Percentiles rank a stretch among this genome's conserved stretches.
Evolutionary conservation across 495 filamentous ascomycete species (phyloP).

Genomic region (Pseudoneurospora amorphoporcata): DNA sequence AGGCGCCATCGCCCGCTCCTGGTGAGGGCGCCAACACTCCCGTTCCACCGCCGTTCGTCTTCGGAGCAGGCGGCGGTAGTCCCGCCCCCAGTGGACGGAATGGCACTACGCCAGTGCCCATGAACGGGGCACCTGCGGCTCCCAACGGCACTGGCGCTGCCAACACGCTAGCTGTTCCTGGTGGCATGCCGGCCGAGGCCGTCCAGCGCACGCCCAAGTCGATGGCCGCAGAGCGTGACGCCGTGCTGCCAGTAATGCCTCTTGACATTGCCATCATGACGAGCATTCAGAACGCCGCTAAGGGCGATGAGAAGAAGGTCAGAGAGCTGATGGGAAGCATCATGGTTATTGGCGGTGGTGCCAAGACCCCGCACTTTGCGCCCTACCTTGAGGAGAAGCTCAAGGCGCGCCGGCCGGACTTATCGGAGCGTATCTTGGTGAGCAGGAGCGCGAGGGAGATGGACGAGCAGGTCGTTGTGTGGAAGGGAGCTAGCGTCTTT

Average conservation of each 20-base stretch:
- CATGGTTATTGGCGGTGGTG: constrained; percentile 90
- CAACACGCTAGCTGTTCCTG: constrained; percentile 16
- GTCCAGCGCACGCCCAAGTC: constrained; percentile 38
- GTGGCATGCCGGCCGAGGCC: constrained; percentile 25
- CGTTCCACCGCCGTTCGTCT: constrained; percentile 46
- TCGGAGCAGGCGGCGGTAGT: constrained; percentile 35
- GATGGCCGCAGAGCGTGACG: constrained; percentile 60
- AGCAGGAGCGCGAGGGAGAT: constrained; percentile 81
- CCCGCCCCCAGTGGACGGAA: constrained; percentile 35
- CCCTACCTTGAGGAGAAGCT: constrained; percentile 72
- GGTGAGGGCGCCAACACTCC: constrained; percentile 58
- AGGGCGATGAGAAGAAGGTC: constrained; percentile 83
- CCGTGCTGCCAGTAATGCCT: constrained; percentile 67
- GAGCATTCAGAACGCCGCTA: constrained; percentile 75
- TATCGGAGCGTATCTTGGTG: constrained; percentile 76
- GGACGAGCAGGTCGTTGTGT: constrained; percentile 87
- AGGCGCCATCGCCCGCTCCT: constrained; percentile 75
- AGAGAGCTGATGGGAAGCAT: constrained; percentile 86
- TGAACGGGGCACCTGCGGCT: constrained; percentile 14
- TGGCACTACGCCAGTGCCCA: constrained; percentile 37
- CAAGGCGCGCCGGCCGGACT: constrained; percentile 54
- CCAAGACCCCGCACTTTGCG: constrained; percentile 66
- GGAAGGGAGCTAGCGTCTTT: constrained; percentile 97
- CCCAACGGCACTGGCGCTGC: constrained; percentile 13
- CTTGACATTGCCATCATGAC: constrained; percentile 85